These are phyloP conservation scores for Aureobasidium sp. DNA, from an alignment of 2,329 filamentous ascomycete species.

Conservation along the genomic window DNA sequence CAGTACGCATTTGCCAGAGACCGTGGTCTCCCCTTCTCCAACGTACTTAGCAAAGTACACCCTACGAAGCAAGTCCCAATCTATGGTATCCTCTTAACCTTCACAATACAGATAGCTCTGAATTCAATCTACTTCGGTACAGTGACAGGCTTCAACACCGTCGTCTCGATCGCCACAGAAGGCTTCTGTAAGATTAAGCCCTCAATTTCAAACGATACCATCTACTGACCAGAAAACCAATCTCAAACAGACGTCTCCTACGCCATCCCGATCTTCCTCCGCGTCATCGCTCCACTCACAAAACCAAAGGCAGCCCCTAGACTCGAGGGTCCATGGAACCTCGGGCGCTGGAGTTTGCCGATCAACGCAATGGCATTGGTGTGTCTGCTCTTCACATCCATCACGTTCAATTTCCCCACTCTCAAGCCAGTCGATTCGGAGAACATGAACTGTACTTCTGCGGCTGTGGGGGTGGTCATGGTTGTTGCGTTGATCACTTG, in stretches of 20 bases:
- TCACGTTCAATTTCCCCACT: conserved; percentile 49
- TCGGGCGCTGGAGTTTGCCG: conserved; percentile 35
- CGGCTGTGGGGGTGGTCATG: conserved; percentile 47
- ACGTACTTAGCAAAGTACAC: conserved; percentile 30
- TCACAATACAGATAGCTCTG: conserved; percentile 15
- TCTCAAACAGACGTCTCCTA: conserved; percentile 47
- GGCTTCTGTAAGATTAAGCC: conserved; percentile 41
- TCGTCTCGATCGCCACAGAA: conserved; percentile 46
- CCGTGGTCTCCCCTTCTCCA: conserved; percentile 45
- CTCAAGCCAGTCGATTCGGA: conserved; percentile 42
- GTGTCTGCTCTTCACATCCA: conserved; percentile 45
- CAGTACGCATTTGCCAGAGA: conserved; percentile 42
- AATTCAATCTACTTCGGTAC: conserved; percentile 20
- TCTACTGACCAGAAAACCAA: background rate
- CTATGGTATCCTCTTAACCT: conserved; percentile 15
- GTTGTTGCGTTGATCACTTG: conserved; percentile 43
- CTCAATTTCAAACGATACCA: background rate
- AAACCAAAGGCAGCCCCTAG: conserved; percentile 31
- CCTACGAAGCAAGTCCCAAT: conserved; percentile 12
- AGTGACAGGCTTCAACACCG: conserved; percentile 16
- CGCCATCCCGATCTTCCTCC: conserved; percentile 44
- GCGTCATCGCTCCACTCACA: conserved; percentile 38
- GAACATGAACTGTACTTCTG: conserved; percentile 52
- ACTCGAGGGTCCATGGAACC: conserved; percentile 37
- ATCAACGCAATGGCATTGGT: conserved; percentile 44